Base-by-base conservation (phyloP, 1,139 yeast species). In the Casaregolazyma lundiana region DNA sequence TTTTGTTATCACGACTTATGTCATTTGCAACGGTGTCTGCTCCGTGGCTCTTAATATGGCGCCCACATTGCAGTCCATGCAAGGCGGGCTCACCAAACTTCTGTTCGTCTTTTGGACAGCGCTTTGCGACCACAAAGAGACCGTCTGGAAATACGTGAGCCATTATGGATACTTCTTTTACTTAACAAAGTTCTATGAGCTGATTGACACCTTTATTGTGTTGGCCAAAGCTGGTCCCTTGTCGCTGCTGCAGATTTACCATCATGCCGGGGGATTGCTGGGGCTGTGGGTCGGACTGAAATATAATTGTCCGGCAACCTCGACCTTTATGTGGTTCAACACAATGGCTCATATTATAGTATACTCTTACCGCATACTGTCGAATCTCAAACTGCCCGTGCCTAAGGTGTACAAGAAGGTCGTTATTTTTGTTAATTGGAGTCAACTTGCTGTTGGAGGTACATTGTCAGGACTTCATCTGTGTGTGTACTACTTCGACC, bases 241-340 rank as follows among this genome's bases (percentile, higher is more conserved):
- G 11, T 77, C 84, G 3, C 67, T 83, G 53, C 71, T 83, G 57
- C 90, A 83, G 66, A 79, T 86, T 52, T 83, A 83, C 65, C 90
- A 83, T 62, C 92, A 84, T 62, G 78, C 90, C 2, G 92, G 90
- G 35, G 92, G 90, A 43, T 83, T 83, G 83, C 70, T 83, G 68
- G 81, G 87, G 55, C 83, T 83, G 90, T 83, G 89, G 89, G 78
- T 85, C 2, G 92, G 90, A 2, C 76, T 81, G 49, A 69, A 90
- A 49, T 84, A 69, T 63, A 77, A 78, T 49, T 77, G 86, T 9
- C 87, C 89, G 8, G 90, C 90, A 35, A 82, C 82, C 60, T 83
- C 90, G 92, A 80, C 83, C 55, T 83, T 83, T 65, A 89, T 83
- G 46, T 87, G 81, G 21, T 84, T 83, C 76, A 84, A 83, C 70